phyloP scores from a whole-genome alignment of 2,329 filamentous ascomycete species.

The Ceratocystis cacaofunesta region DNA sequence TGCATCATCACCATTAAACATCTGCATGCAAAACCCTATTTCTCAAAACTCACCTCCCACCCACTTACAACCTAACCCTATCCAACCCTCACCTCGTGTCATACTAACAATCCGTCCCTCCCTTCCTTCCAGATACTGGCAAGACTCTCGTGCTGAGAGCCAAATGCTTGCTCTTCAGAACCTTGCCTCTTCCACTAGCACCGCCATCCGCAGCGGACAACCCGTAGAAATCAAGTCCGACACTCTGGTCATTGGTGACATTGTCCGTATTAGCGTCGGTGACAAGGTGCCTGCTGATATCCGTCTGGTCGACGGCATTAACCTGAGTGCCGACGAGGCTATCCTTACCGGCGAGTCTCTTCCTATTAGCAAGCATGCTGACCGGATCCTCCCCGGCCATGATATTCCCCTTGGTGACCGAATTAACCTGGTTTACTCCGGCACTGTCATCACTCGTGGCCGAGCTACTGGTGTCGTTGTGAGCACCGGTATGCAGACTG shows the following conservation, averaged over 20 bases:
- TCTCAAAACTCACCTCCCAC: not conserved
- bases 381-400: constrained; percentile 36
- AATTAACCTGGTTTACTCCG: constrained; percentile 55
- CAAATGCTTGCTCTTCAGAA: constrained; percentile 46
- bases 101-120: not conserved
- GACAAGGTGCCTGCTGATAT: constrained; percentile 58
- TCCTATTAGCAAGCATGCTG: constrained; percentile 51
- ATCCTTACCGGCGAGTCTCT: constrained; percentile 60
- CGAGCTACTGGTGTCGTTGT: constrained; percentile 54
- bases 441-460: constrained; percentile 56
- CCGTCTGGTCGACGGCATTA: constrained; percentile 50
- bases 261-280: constrained; percentile 47
- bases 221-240: constrained; percentile 39
- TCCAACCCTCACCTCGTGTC: constrained; percentile 2
- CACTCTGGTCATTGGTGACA: constrained; percentile 48
- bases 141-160: constrained; percentile 47
- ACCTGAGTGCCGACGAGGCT: constrained; percentile 62
- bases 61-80: not conserved
- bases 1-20: no score
- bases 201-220: constrained; percentile 40
- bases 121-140: constrained; percentile 20
- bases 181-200: constrained; percentile 43
- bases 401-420: constrained; percentile 53
- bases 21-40: no score
- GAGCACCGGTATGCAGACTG: constrained; percentile 57